Percentiles rank a stretch among this genome's conserved stretches.
These are phyloP conservation scores for Moesziomyces antarcticus DNA, from an alignment of 1,284 basidiomycete genomes.

Conservation along the genomic window DNA sequence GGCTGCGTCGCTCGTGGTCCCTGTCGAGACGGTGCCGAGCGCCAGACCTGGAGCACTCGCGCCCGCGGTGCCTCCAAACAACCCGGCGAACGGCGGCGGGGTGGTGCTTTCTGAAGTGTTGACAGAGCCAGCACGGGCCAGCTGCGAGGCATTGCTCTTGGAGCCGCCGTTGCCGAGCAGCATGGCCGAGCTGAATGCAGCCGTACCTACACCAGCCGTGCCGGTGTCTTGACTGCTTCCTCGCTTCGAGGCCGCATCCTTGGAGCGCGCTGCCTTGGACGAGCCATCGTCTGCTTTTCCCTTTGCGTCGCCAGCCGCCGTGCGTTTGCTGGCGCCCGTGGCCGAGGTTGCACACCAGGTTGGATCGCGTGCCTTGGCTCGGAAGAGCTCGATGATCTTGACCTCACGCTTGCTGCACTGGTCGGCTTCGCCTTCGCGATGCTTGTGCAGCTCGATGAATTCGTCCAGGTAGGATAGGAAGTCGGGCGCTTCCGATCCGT, in stretches of 20 bases:
- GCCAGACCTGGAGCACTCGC: conserved; percentile 23
- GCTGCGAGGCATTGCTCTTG: conserved; percentile 17
- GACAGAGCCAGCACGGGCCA: conserved; percentile 28
- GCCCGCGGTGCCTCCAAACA: conserved; percentile 20
- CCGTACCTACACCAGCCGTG: conserved; percentile 39
- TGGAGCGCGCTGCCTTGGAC: conserved; percentile 11
- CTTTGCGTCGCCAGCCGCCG: conserved; percentile 2
- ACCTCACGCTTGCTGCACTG: conserved; percentile 64
- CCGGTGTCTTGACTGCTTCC: conserved; percentile 18
- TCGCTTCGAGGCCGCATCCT: conserved; percentile 20
- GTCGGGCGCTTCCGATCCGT: conserved; percentile 49
- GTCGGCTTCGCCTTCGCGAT: conserved; percentile 53
- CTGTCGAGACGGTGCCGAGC: conserved; percentile 34
- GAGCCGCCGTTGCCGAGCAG: conserved; percentile 18
- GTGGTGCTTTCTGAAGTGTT: conserved; percentile 45
- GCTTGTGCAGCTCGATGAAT: conserved; percentile 58
- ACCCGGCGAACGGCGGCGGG: conserved; percentile 41
- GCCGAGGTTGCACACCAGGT: conserved; percentile 60
- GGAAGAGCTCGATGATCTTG: conserved; percentile 64
- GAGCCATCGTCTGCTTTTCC: conserved; percentile 2
- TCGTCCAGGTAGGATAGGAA: conserved; percentile 56
- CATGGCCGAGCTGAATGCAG: conserved; percentile 46
- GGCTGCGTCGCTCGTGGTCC: conserved; percentile 36
- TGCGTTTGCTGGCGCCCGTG: conserved; percentile 25
- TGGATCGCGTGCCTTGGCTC: conserved; percentile 58